A percentile compares a stretch with the other conserved stretches of the same genome.
phyloP scores from a whole-genome alignment of 2,329 filamentous ascomycete species.

The Verticillium nubilum region DNA sequence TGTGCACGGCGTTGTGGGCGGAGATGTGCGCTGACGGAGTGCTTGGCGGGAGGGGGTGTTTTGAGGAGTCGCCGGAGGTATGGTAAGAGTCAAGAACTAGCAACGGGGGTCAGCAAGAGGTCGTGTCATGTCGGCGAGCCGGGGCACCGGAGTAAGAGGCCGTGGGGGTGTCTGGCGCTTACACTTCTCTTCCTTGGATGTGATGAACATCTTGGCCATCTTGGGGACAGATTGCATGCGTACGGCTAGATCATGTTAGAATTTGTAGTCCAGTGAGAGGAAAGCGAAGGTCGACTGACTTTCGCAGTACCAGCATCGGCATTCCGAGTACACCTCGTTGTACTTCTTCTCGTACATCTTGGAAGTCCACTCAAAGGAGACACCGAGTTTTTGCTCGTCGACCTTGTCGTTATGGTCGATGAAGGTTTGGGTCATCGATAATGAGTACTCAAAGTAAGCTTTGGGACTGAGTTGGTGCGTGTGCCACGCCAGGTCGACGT shows the following conservation, averaged over 20 bases:
- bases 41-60: slow-evolving; percentile 35
- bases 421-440: slow-evolving; percentile 42
- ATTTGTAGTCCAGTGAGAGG: neutral
- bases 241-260: neutral
- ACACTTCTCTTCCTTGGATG: slow-evolving; percentile 37
- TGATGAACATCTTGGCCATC: slow-evolving; percentile 32
- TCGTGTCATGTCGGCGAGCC: neutral
- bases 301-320: slow-evolving; percentile 76
- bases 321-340: slow-evolving; percentile 61
- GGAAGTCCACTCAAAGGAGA: slow-evolving; percentile 63
- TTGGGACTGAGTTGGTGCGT: slow-evolving; percentile 63
- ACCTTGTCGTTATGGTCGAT: slow-evolving; percentile 84
- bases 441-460: slow-evolving; percentile 54
- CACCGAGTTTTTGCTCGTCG: slow-evolving; percentile 57
- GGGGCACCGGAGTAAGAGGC: neutral
- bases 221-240: neutral
- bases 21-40: slow-evolving; percentile 60
- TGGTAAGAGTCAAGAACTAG: slow-evolving; percentile 30
- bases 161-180: slow-evolving; percentile 3
- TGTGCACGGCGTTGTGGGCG: slow-evolving; percentile 58
- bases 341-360: slow-evolving; percentile 59
- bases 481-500: slow-evolving; percentile 68
- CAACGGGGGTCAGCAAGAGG: neutral
- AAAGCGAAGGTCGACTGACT: slow-evolving; percentile 19
- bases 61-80: slow-evolving; percentile 32